Evolutionary conservation across 2,329 filamentous ascomycete genomes (phyloP), one percentile per base, ranked within the genome.

Genomic region (Fusarium clavum): DNA sequence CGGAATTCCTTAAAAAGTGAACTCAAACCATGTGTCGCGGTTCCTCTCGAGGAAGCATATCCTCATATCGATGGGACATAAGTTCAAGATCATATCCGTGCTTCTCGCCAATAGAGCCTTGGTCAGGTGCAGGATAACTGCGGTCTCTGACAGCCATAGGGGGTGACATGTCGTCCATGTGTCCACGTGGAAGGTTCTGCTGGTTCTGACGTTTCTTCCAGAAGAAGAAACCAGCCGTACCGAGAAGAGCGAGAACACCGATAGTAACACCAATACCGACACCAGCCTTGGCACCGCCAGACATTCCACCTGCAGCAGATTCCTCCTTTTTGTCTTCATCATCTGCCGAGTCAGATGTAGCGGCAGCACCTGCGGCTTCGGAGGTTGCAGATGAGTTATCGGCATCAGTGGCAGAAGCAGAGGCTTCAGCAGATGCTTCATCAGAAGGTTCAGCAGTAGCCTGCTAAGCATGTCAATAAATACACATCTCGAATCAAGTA

Each of bases 31-130:
- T 79, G 18, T 77, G 81, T 75, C 81, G 79, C 13, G 87, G 87
- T 48, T 83, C 81, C 63, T 83, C 80, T 46, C 85, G 80, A 29
- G 86, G 86, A 24, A 86, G 72, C 85, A 88, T 86, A 67, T 89
- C 87, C 76, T 89, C 87, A 68, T 89, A 89, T 44, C 85, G 82
- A 63, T 84, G 82, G 6, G 85, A 82, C 64, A 83, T 83, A 73
- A 84, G 79, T 69, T 88, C 86, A 45, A 88, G 79, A 48, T 86
- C 84, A 48, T 79, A 77, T 13, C 78, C 79, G 46, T 80, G 77
- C 57, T 83, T 81, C 61, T 80, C 77, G 22, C 75, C 75, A 46
- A 79, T 77, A n/a, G 78, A 78, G 54, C 74, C 73, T 62, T 79
- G 75, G 29, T 81, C 80, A 22, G 78, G 74, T 10, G 70, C 75